phyloP scores from a whole-genome alignment of 768 basidiomycete genomes.

The Thelephora aurantiotincta region DNA sequence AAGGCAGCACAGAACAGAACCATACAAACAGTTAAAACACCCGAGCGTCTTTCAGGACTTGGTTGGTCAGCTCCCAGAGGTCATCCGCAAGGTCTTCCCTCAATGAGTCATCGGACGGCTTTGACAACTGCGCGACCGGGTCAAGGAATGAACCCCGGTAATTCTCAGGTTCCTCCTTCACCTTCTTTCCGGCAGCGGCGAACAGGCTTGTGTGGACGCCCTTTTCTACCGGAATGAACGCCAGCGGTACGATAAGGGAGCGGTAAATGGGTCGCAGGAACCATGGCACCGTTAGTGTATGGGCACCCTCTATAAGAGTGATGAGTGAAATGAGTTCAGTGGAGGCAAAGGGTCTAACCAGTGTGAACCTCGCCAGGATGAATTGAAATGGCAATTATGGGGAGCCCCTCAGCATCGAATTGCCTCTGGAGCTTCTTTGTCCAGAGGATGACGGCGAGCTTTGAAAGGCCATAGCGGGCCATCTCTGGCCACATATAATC shows the following conservation, averaged over 20 bases:
- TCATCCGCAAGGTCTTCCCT: slow-evolving; percentile 22
- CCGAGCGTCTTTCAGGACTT: slow-evolving; percentile 16
- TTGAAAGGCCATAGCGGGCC: slow-evolving; percentile 5
- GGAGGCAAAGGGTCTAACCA: slow-evolving; percentile 1
- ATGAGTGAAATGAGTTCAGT: background rate
- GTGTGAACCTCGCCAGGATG: slow-evolving; percentile 24
- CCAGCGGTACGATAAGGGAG: too few species aligned
- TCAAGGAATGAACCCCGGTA: slow-evolving; percentile 25
- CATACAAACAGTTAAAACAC: slow-evolving; percentile 2
- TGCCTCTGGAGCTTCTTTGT: slow-evolving; percentile 13
- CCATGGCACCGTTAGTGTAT: too few species aligned
- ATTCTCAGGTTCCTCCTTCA: slow-evolving; percentile 18
- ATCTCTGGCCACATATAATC: slow-evolving; percentile 8
- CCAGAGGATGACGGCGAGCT: slow-evolving; percentile 12
- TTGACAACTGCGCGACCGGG: slow-evolving; percentile 19
- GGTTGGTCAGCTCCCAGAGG: slow-evolving; percentile 24
- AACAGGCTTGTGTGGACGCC: slow-evolving; percentile 24
- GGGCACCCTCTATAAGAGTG: too few species aligned
- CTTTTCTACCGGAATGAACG: slow-evolving; percentile 15
- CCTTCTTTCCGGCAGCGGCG: slow-evolving; percentile 24
- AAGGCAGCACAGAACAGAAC: too few species aligned
- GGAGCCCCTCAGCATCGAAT: slow-evolving; percentile 13
- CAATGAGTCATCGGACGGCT: slow-evolving; percentile 13
- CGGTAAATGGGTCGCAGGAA: too few species aligned
- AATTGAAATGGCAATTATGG: slow-evolving; percentile 20